Percentiles rank a stretch among this genome's conserved stretches.
phyloP scores from a whole-genome alignment of 148 eudicot species.

The Vaccinium corymbosum region DNA sequence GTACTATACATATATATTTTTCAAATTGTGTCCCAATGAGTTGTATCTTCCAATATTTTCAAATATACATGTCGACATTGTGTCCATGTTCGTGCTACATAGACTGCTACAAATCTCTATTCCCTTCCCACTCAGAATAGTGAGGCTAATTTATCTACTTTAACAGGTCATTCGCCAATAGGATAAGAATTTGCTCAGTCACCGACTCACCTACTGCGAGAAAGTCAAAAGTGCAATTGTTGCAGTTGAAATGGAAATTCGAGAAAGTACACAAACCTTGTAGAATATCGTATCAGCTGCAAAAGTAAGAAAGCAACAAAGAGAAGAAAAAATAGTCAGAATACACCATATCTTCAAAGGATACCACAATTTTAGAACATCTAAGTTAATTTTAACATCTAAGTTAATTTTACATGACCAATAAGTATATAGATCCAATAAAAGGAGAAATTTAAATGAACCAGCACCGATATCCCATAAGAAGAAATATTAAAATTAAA shows the following conservation, averaged over 20 bases:
- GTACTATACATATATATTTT: no score
- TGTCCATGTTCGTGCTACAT: no score
- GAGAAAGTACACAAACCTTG: conserved; percentile 46
- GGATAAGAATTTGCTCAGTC: not conserved
- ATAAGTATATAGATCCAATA: not conserved
- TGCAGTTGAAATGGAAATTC: conserved; percentile 2
- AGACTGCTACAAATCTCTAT: not conserved
- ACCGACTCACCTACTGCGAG: not conserved
- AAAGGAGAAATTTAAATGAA: not conserved
- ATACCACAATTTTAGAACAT: not conserved
- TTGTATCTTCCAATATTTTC: no score
- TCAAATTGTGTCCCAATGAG: no score
- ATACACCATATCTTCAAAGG: conserved; percentile 9
- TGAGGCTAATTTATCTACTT: not conserved
- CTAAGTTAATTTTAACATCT: not conserved
- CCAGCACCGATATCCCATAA: not conserved
- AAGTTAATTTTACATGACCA: not conserved
- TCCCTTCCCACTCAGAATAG: not conserved
- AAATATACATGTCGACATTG: no score
- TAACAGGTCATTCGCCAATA: not conserved
- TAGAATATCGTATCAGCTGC: conserved; percentile 59
- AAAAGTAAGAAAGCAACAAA: conserved; percentile 18
- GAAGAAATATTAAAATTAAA: not conserved
- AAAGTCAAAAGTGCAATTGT: not conserved
- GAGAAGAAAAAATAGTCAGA: conserved; percentile 9